These are phyloP conservation scores for Vitis riparia DNA, from an alignment of 164 flowering plant species.

Conservation along the genomic window DNA sequence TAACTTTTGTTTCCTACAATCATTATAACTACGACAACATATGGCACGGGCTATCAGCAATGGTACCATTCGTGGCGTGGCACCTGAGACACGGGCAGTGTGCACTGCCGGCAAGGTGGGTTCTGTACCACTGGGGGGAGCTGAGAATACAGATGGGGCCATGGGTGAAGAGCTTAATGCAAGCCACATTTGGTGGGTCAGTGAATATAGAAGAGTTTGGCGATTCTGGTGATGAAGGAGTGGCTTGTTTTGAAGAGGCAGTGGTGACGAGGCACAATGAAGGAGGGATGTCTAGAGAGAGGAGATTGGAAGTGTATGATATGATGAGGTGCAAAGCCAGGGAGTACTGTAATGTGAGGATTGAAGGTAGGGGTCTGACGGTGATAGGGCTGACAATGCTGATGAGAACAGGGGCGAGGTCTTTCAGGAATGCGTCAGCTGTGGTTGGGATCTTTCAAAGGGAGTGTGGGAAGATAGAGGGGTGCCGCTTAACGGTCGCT, in stretches of 20 bases:
- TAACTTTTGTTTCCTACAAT: conserved; percentile 70
- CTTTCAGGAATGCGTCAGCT: conserved; percentile 58
- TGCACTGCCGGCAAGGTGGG: conserved; percentile 52
- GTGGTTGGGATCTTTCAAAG: conserved; percentile 53
- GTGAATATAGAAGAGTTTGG: conserved; percentile 44
- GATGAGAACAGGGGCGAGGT: conserved; percentile 68
- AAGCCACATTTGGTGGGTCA: conserved; percentile 45
- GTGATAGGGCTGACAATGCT: conserved; percentile 68
- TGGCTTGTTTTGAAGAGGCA: conserved; percentile 57
- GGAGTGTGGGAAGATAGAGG: conserved; percentile 58
- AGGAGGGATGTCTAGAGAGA: conserved; percentile 66
- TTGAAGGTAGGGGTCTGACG: conserved; percentile 11
- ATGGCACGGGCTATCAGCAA: conserved; percentile 80
- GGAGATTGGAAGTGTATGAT: conserved; percentile 60
- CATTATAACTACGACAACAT: conserved; percentile 68
- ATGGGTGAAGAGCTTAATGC: conserved; percentile 53
- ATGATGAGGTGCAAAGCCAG: conserved; percentile 74
- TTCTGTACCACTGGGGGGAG: conserved; percentile 80
- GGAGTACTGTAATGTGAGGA: conserved; percentile 45
- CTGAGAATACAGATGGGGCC: conserved; percentile 46
- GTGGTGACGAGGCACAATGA: conserved; percentile 82
- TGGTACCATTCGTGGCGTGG: conserved; percentile 77
- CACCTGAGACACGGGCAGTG: conserved; percentile 40
- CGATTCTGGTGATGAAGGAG: conserved; percentile 16
- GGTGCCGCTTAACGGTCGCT: conserved; percentile 54